A percentile compares a stretch with the other conserved stretches of the same genome.
Evolutionary conservation across 805 yeast genomes (phyloP).

Genomic region (Candida stauntonica): DNA sequence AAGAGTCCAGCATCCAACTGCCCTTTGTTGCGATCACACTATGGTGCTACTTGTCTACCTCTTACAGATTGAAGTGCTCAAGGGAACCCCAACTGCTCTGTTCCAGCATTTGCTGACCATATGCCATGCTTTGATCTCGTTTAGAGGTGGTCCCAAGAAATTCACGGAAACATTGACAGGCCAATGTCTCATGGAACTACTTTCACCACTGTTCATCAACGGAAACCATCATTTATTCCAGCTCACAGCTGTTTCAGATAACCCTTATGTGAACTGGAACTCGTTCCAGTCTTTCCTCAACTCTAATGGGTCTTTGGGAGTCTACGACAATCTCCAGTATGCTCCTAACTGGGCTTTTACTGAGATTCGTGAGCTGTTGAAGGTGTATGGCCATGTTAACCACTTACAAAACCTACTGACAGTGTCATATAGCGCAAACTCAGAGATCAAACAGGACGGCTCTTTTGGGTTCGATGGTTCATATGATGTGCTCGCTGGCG

Average conservation of each 20-base stretch:
- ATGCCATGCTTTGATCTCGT: constrained; percentile 1
- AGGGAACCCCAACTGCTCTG: constrained; percentile 4
- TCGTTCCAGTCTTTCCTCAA: constrained; percentile 2
- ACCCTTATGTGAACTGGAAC: constrained; percentile 2
- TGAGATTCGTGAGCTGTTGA: constrained; percentile 2
- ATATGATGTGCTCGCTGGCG: constrained; percentile 3
- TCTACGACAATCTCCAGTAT: constrained; percentile 8
- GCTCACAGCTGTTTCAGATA: not conserved
- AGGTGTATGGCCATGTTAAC: constrained; percentile 5
- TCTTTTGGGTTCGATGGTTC: constrained; percentile 2
- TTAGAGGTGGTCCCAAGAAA: constrained; percentile 10
- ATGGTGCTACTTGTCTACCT: constrained; percentile 5
- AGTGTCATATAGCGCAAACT: constrained; percentile 8
- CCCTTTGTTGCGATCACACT: constrained; percentile 13
- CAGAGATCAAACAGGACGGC: not conserved
- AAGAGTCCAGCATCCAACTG: constrained; percentile 1
- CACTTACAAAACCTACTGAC: constrained; percentile 5
- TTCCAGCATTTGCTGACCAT: constrained; percentile 4
- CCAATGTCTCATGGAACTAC: constrained; percentile 6
- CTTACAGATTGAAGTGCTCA: constrained; percentile 7
- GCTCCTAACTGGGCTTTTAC: not conserved
- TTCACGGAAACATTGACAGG: constrained; percentile 10
- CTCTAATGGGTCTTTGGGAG: not conserved
- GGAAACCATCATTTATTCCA: constrained; percentile 1
- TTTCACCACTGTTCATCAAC: constrained; percentile 4